Evolutionary conservation across 2,329 filamentous ascomycete genomes (phyloP).

Genomic region (Aspergillus melleus): DNA sequence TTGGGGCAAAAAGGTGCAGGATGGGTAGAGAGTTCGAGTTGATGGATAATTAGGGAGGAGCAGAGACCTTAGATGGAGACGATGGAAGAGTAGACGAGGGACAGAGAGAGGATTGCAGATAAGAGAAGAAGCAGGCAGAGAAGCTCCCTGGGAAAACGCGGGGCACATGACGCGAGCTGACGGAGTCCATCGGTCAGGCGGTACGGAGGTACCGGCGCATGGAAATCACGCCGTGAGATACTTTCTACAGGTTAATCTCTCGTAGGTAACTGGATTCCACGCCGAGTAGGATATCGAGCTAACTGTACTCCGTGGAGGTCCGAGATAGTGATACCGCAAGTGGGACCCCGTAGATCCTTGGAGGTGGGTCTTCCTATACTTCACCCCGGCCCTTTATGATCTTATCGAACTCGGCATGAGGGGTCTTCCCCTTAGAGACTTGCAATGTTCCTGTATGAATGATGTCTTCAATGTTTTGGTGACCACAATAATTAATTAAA

Average conservation of each 20-base stretch:
- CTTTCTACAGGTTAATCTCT: no score
- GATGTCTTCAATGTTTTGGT: no score
- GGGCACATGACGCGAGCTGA: conserved; percentile 20
- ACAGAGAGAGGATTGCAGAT: not conserved
- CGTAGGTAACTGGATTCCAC: no score
- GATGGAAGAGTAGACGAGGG: not conserved
- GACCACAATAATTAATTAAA: no score
- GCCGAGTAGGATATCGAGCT: not conserved
- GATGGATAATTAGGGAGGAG: no score
- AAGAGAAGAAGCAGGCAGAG: not conserved
- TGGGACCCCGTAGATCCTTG: not conserved
- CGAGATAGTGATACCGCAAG: not conserved
- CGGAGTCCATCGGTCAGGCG: not conserved
- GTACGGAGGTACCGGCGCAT: not conserved
- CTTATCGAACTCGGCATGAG: no score
- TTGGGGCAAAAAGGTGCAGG: no score
- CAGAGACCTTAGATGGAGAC: no score
- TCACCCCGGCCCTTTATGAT: not conserved
- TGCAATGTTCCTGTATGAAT: no score
- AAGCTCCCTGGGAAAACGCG: conserved; percentile 7
- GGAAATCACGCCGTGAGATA: not conserved
- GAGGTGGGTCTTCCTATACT: not conserved
- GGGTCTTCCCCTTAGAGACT: no score
- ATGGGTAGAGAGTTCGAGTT: not conserved
- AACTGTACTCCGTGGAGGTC: not conserved